A percentile compares a stretch with the other conserved stretches of the same genome.
Evolutionary conservation across 2,329 filamentous ascomycete species (phyloP).

Genomic region (Tympanopsis confertula): DNA sequence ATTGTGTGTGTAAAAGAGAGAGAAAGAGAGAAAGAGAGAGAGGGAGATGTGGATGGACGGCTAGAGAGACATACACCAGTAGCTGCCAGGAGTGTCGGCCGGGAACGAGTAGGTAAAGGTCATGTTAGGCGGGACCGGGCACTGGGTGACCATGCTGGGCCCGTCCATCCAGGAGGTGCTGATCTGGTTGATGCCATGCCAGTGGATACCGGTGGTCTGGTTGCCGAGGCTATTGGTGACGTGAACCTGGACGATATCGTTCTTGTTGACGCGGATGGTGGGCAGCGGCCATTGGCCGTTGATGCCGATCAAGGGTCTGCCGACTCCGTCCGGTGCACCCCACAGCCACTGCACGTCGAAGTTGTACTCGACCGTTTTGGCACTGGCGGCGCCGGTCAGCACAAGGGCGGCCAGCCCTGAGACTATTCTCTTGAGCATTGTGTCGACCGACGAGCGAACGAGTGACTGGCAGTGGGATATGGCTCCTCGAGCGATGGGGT

Average conservation of each 20-base stretch:
- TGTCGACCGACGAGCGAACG: no score
- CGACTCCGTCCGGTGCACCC: conserved; percentile 7
- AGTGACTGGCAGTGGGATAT: no score
- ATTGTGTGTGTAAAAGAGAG: no score
- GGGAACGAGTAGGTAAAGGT: conserved; percentile 16
- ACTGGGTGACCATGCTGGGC: conserved; percentile 39
- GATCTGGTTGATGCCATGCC: conserved; percentile 46
- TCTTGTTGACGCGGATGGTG: conserved; percentile 34
- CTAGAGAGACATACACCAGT: no score
- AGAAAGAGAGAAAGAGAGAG: no score
- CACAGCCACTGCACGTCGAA: neutral
- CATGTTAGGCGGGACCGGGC: conserved; percentile 38
- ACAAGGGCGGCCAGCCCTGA: neutral
- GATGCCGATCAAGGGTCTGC: conserved; percentile 40
- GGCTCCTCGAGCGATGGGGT: no score
- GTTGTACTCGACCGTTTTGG: neutral
- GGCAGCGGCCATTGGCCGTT: conserved; percentile 53
- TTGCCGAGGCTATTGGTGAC: conserved; percentile 38
- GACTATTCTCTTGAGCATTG: neutral
- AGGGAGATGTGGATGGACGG: no score
- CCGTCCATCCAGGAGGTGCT: conserved; percentile 47
- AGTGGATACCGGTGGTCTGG: conserved; percentile 38
- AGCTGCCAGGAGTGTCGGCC: neutral
- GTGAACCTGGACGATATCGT: conserved; percentile 36
- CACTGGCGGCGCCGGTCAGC: no score